These are phyloP conservation scores for Boechera divaricarpa DNA, from an alignment of 345 rosid species.

Conservation along the genomic window DNA sequence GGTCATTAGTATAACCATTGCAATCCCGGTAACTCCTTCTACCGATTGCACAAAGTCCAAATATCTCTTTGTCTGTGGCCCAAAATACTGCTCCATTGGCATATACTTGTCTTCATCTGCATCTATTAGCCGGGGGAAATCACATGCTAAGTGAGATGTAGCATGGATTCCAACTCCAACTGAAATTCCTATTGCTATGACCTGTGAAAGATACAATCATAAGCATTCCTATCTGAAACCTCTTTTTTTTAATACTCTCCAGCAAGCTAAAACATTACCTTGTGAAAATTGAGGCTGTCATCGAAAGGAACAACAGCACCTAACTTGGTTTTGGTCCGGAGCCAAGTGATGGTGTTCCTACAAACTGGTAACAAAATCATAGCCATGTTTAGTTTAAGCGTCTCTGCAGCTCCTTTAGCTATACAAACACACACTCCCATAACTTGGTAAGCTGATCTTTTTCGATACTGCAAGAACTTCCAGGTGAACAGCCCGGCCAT, in stretches of 20 bases:
- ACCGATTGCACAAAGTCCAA: constrained; percentile 60
- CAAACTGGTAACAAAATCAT: constrained; percentile 74
- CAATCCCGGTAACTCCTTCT: constrained; percentile 72
- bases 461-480: constrained; percentile 59
- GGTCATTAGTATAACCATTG: constrained; percentile 74
- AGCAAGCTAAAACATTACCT: constrained; percentile 48
- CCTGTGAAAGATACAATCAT: constrained; percentile 47
- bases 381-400: constrained; percentile 82
- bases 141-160: constrained; percentile 67
- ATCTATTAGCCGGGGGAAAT: constrained; percentile 67
- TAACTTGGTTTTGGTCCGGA: constrained; percentile 68
- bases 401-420: constrained; percentile 89
- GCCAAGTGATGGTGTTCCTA: constrained; percentile 82
- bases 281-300: constrained; percentile 85
- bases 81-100: constrained; percentile 66
- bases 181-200: constrained; percentile 68
- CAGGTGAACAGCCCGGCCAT: constrained; percentile 70
- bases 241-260: neutral
- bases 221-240: constrained; percentile 16
- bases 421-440: constrained; percentile 72
- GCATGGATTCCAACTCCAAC: constrained; percentile 70
- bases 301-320: constrained; percentile 71
- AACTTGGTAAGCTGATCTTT: constrained; percentile 59
- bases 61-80: constrained; percentile 60
- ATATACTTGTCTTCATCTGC: constrained; percentile 59